Percentiles rank a stretch among this genome's conserved stretches.
Conservation (phyloP, 257 asterid genomes). For the Scutellaria minor region DNA sequence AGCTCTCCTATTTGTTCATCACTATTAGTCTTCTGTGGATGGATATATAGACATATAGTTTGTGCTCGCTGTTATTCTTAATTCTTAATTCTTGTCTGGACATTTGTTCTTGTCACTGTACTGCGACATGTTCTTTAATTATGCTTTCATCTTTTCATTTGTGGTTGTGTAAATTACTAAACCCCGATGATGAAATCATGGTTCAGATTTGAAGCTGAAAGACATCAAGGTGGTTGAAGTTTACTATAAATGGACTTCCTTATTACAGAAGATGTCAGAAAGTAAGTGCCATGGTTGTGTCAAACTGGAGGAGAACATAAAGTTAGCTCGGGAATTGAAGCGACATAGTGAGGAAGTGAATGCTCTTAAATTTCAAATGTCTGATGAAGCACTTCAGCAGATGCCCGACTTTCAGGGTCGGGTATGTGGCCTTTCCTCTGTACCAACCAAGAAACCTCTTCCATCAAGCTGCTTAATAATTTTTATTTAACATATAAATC, state of each 20-base stretch:
- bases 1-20: slow-evolving; percentile 11
- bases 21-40: background rate
- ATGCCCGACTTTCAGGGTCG: slow-evolving; percentile 99
- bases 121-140: slow-evolving; percentile 25
- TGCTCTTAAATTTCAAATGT: slow-evolving; percentile 80
- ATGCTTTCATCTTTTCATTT: slow-evolving; percentile 23
- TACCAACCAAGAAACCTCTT: slow-evolving; percentile 16
- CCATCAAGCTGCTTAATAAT: slow-evolving; percentile 13
- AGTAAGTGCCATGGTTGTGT: slow-evolving; percentile 93
- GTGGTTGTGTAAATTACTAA: slow-evolving; percentile 31
- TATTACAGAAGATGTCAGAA: slow-evolving; percentile 84
- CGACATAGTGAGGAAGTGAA: slow-evolving; percentile 74
- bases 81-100: slow-evolving; percentile 14
- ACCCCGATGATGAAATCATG: slow-evolving; percentile 33
- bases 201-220: slow-evolving; percentile 85
- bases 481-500: slow-evolving; percentile 38
- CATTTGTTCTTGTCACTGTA: slow-evolving; percentile 25
- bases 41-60: slow-evolving; percentile 1
- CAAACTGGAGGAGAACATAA: slow-evolving; percentile 81
- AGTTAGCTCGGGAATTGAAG: slow-evolving; percentile 72
- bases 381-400: slow-evolving; percentile 97
- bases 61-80: background rate
- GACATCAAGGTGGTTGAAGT: slow-evolving; percentile 64
- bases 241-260: slow-evolving; percentile 67
- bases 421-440: slow-evolving; percentile 52